These are phyloP conservation scores for Tetragonia tetragonoides DNA, from an alignment of 148 eudicot species.

Conservation along the genomic window DNA sequence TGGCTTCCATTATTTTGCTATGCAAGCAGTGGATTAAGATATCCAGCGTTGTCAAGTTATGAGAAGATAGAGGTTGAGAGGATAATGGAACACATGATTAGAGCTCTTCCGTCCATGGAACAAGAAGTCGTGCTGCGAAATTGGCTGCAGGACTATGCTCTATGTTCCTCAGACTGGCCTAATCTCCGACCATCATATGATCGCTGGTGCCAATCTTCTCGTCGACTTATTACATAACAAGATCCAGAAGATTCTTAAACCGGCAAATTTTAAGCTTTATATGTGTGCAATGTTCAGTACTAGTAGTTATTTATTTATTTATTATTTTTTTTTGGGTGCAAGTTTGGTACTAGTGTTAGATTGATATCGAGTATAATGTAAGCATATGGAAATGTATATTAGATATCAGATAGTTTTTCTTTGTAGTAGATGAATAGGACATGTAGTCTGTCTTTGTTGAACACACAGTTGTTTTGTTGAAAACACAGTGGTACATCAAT, in stretches of 20 bases:
- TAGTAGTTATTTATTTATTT: too few species aligned
- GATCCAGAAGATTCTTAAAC: too few species aligned
- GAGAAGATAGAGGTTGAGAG: constrained; percentile 13
- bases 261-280: not conserved
- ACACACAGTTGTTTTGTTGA: too few species aligned
- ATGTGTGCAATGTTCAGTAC: not conserved
- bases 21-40: constrained; percentile 11
- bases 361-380: too few species aligned
- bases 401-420: too few species aligned
- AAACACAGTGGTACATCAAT: too few species aligned
- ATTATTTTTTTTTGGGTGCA: too few species aligned
- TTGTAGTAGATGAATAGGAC: too few species aligned
- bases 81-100: constrained; percentile 14
- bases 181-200: constrained; percentile 14
- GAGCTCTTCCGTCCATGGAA: not conserved
- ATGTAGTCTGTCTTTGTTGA: too few species aligned
- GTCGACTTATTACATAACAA: not conserved
- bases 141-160: constrained; percentile 17
- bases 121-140: constrained; percentile 15
- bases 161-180: constrained; percentile 20
- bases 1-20: constrained; percentile 22
- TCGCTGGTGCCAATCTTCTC: constrained; percentile 16
- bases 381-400: too few species aligned
- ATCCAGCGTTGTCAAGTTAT: constrained; percentile 7
- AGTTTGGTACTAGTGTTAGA: too few species aligned